Evolutionary conservation across 192 early-diverging fungal species (phyloP), one percentile per base, ranked within the genome.

Genomic region (Endogone sp.): DNA sequence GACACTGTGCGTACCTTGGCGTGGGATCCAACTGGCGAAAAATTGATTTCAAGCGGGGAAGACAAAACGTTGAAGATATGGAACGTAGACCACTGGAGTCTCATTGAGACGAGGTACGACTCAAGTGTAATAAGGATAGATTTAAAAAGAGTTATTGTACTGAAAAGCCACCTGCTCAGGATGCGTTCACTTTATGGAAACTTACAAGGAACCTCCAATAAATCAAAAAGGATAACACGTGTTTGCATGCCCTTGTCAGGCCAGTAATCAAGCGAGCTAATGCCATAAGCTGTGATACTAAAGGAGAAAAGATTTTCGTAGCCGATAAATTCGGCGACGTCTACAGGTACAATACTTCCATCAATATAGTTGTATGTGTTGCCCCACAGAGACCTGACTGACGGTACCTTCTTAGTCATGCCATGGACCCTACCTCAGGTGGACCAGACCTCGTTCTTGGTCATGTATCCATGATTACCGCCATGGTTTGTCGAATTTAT

Each of bases 311-410:
- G 56, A 71, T 98, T 59, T 37, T 96, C 11, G 85, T 87, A 0
- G 94, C 90, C 10, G 98, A 99, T 78, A 98, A 98, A 77, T 96
- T 95, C 83, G 98, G 98, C 6, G 98, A 99, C 83, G 89, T 94
- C 23, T 91, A 95, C 75, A 80, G 86, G 90, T 92, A 82, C 64
- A 56, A 24, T 26, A 68, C 68, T n/a, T 21, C 3, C 8, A 16
- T 30, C 49, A n/a, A n/a, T n/a, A n/a, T n/a, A n/a, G n/a, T n/a
- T n/a, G n/a, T n/a, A n/a, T n/a, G n/a, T n/a, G n/a, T n/a, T n/a
- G n/a, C n/a, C n/a, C n/a, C n/a, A n/a, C n/a, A n/a, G n/a, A n/a
- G n/a, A n/a, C 26, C n/a, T 22, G 25, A 28, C 11, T 62, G n/a
- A n/a, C 21, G 3, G 22, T 54, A 10, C 21, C n/a, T 61, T 21